Base-by-base conservation (phyloP, 495 filamentous ascomycete species). In the Aspergillus affinis region DNA sequence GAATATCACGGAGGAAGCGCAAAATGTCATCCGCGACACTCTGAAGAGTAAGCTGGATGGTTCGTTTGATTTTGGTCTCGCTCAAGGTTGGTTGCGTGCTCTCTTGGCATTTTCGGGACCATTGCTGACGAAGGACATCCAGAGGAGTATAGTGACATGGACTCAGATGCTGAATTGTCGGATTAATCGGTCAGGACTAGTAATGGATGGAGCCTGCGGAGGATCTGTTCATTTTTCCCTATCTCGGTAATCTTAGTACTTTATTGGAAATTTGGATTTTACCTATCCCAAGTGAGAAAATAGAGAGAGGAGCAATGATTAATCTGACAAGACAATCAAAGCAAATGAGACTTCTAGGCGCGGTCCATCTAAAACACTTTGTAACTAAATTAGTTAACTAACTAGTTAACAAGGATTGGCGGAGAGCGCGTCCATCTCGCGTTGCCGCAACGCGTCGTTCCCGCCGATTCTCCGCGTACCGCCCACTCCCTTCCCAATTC, bases 31-130 rank as follows among this genome's bases (percentile, higher is more conserved):
- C 20, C 68, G 61, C 46, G 67, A 78, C 19, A 69, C 59, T 12
- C 63, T 82, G 44, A 64, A 57, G 19, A 62, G 62, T 27, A 70
- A 63, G 10, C 61, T 81, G 0, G 68, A 71, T 48, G 80, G 80
- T 10, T 65, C 69, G 26, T 80, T 82, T 55, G 75, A 79, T 30
- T 81, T 78, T 64, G 64, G 61, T 19, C 57, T 75, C 10, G 70
- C 63, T 36, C 65, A 67, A 51, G 73, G 67, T 70, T 21, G 18
- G 60, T 54, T 41, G 36, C 36, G 23, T 30, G 30, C 27, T 45
- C 12, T 26, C 15, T 27, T 7, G 17, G 18, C 36, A 20, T 23
- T 18, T 3, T 20, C 26, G 10, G 9, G 10, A 15, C 13, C 29
- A 18, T 48, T 48, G 53, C 65, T 61, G 53, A 61, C 21, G 29